Evolutionary conservation across 768 basidiomycete species (phyloP).

Genomic region (Myochromella boudieri): DNA sequence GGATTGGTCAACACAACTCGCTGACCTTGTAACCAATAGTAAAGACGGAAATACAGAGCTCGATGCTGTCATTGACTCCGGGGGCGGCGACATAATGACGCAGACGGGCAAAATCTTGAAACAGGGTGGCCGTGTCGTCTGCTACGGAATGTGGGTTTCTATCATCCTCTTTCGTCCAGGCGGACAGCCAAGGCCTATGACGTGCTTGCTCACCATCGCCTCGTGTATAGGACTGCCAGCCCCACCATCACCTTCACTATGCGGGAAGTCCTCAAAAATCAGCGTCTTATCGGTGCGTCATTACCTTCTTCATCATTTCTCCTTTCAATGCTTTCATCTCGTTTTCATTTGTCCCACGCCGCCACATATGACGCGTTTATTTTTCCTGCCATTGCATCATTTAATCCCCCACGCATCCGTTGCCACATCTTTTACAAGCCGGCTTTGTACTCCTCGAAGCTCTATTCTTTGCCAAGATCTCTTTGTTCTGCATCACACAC

Average conservation of each 20-base stretch:
- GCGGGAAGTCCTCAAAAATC: constrained; percentile 74
- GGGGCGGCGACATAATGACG: constrained; percentile 62
- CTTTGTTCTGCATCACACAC: not conserved
- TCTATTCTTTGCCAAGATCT: not conserved
- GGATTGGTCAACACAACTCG: constrained; percentile 53
- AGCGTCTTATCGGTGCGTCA: constrained; percentile 65
- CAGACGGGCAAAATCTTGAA: constrained; percentile 51
- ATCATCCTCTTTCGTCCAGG: not conserved
- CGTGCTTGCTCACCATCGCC: not conserved
- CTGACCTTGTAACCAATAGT: constrained; percentile 35
- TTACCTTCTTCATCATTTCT: not conserved
- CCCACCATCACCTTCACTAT: constrained; percentile 69
- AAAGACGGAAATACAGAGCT: constrained; percentile 32
- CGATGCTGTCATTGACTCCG: constrained; percentile 69
- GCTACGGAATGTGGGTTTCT: constrained; percentile 61
- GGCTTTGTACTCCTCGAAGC: no score
- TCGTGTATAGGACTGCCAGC: constrained; percentile 52
- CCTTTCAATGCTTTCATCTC: not conserved
- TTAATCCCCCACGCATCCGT: no score
- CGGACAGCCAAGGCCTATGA: not conserved
- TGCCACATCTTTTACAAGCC: no score
- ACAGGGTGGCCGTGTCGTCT: constrained; percentile 56
- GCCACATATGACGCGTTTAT: no score
- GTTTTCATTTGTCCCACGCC: not conserved
- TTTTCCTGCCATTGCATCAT: no score